Percentiles rank a stretch among this genome's conserved stretches.
phyloP scores from a whole-genome alignment of 768 basidiomycete genomes.

The Tulasnella sp. region DNA sequence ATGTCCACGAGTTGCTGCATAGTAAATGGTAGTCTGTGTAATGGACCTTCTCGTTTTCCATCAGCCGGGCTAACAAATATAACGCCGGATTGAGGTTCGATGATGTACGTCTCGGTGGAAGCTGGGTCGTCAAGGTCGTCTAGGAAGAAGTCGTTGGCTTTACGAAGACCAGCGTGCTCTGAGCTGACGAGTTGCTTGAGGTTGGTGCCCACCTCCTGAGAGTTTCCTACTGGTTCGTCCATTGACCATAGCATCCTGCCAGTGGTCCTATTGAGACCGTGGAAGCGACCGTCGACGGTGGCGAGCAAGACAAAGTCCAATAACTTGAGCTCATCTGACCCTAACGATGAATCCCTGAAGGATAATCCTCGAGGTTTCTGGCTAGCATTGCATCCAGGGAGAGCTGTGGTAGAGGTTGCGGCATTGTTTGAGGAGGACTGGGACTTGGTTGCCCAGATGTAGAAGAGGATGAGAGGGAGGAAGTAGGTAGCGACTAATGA shows the following conservation, averaged over 20 bases:
- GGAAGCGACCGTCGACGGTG: conserved; percentile 90
- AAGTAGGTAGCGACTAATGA: not conserved
- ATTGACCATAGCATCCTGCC: conserved; percentile 87
- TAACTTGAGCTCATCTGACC: conserved; percentile 52
- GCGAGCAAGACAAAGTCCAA: conserved; percentile 84
- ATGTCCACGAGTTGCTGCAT: conserved; percentile 90
- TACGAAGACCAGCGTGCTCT: conserved; percentile 43
- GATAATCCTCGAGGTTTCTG: not conserved
- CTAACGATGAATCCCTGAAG: not conserved
- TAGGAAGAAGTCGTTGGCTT: conserved; percentile 14
- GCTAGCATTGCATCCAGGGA: not conserved
- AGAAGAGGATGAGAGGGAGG: conserved; percentile 12
- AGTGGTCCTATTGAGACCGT: conserved; percentile 84
- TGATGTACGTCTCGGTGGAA: conserved; percentile 76
- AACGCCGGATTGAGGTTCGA: conserved; percentile 91
- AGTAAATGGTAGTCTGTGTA: conserved; percentile 85
- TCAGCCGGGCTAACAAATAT: conserved; percentile 79
- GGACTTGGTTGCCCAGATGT: not conserved
- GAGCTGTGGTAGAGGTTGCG: conserved; percentile 1
- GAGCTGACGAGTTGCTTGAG: conserved; percentile 73
- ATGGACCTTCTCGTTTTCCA: conserved; percentile 44
- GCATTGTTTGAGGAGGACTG: not conserved
- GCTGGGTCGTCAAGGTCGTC: conserved; percentile 27
- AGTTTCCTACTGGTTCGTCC: conserved; percentile 45
- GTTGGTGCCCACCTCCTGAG: conserved; percentile 45